A percentile compares a stretch with the other conserved stretches of the same genome.
These are phyloP conservation scores for Coemansia sp. DNA, from an alignment of 371 early-diverging fungal genomes.

Conservation along the genomic window DNA sequence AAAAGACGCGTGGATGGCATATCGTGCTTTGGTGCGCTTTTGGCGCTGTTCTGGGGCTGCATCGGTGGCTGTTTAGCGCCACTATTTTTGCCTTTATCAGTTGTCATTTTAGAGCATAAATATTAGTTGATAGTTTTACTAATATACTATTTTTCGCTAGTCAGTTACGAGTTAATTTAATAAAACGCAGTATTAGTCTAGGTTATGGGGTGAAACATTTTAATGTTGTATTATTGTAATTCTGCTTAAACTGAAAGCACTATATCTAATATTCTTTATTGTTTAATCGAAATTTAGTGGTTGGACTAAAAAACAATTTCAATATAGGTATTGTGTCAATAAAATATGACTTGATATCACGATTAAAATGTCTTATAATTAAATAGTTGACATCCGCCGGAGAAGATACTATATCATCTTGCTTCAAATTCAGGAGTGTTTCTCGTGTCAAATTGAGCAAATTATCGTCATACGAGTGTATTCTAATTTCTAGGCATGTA, in stretches of 20 bases:
- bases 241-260: background rate
- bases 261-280: background rate
- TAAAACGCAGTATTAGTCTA: no score
- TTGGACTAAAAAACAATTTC: background rate
- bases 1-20: conserved; percentile 43
- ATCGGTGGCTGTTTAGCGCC: background rate
- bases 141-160: background rate
- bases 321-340: background rate
- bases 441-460: background rate
- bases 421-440: background rate
- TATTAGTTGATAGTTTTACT: background rate
- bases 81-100: background rate
- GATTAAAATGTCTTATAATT: background rate
- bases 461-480: background rate
- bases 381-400: background rate
- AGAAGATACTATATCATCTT: background rate
- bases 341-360: background rate
- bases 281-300: background rate
- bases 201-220: background rate
- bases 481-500: background rate
- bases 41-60: background rate
- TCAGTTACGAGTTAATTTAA: background rate
- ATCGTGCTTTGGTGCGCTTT: conserved; percentile 9
- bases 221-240: background rate
- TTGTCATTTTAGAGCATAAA: background rate